phyloP scores from a whole-genome alignment of 768 basidiomycete species.

The Rhodosporidiobolus sp. region DNA sequence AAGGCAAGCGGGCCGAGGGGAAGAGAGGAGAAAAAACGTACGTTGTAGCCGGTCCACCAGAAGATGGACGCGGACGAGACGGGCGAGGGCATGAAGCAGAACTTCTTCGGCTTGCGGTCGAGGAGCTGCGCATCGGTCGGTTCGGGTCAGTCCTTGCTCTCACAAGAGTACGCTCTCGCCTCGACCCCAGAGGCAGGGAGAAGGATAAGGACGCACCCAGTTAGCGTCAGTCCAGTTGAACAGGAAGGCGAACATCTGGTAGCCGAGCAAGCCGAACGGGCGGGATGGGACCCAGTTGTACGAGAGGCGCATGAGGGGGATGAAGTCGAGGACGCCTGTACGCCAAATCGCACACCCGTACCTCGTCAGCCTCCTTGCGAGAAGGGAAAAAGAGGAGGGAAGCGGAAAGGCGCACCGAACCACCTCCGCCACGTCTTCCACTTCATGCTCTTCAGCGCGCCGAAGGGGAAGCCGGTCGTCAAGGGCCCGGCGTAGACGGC shows the following conservation, averaged over 20 bases:
- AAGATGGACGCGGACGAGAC: constrained; percentile 52
- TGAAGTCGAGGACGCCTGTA: constrained; percentile 55
- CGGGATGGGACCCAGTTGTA: constrained; percentile 54
- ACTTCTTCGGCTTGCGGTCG: constrained; percentile 56
- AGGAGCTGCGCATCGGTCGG: constrained; percentile 45
- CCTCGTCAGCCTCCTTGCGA: not conserved
- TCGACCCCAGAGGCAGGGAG: not conserved
- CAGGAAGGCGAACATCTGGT: constrained; percentile 56
- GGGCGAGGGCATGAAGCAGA: constrained; percentile 56
- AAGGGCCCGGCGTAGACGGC: constrained; percentile 57
- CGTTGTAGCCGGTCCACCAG: constrained; percentile 56
- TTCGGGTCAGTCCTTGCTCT: not conserved
- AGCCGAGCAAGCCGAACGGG: constrained; percentile 52
- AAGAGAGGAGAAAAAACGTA: constrained; percentile 26
- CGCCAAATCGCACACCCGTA: too few relatives aligned
- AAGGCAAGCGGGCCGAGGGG: constrained; percentile 42
- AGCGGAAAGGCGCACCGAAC: constrained; percentile 47
- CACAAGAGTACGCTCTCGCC: not conserved
- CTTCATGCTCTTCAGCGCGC: constrained; percentile 52
- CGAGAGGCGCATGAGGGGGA: constrained; percentile 55
- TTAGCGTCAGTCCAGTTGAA: constrained; percentile 57
- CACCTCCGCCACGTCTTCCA: constrained; percentile 54
- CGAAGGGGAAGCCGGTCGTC: constrained; percentile 56
- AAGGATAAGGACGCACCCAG: constrained; percentile 47
- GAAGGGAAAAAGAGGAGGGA: not conserved